phyloP scores from a whole-genome alignment of 257 asterid genomes.

The Paulownia fortunei region DNA sequence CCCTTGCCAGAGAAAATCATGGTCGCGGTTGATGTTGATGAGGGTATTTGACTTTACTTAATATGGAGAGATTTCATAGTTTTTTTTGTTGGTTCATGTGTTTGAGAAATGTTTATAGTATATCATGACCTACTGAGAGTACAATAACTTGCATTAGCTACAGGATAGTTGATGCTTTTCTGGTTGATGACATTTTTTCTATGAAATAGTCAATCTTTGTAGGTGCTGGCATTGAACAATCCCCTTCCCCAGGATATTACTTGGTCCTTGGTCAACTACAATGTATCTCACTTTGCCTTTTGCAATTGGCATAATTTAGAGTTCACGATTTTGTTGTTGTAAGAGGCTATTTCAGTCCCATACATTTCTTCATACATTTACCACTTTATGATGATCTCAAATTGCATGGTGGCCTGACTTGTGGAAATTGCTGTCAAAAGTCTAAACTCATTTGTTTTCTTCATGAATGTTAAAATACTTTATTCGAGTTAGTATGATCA shows the following conservation, averaged over 20 bases:
- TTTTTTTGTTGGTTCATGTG: neutral
- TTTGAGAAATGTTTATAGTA: neutral
- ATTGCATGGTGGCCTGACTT: neutral
- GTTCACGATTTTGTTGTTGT: neutral
- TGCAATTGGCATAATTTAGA: neutral
- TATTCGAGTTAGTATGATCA: neutral
- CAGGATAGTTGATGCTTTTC: constrained; percentile 15
- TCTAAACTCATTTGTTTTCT: constrained; percentile 1
- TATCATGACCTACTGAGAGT: neutral
- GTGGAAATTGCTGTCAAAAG: constrained; percentile 1
- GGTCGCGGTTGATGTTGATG: constrained; percentile 93
- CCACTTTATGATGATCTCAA: neutral
- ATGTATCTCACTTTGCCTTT: constrained; percentile 5
- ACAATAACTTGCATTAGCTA: neutral
- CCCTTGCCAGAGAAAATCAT: constrained; percentile 47
- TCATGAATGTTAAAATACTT: neutral
- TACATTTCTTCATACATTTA: neutral
- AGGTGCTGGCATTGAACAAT: constrained; percentile 17
- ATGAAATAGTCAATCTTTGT: constrained; percentile 9
- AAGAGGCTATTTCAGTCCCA: constrained; percentile 20
- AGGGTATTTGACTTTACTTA: constrained; percentile 51
- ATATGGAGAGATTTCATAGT: neutral
- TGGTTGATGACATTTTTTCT: constrained; percentile 9
- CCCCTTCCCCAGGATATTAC: neutral
- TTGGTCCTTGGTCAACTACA: neutral